These are phyloP conservation scores for Fomitopsis serialis DNA, from an alignment of 768 basidiomycete genomes.

Conservation along the genomic window DNA sequence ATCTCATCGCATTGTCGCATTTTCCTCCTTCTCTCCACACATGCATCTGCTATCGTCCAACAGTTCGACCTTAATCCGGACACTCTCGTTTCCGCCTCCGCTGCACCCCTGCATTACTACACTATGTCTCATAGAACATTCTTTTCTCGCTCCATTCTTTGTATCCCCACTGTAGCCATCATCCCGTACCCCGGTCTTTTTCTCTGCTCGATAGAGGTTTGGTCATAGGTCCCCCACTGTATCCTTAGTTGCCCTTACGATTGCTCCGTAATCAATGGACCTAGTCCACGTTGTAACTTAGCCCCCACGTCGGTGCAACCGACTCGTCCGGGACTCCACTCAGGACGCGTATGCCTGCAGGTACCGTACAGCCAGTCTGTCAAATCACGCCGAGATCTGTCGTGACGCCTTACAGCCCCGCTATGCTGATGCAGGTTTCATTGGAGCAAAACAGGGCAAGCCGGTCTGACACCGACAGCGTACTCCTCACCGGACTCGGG, in stretches of 20 bases:
- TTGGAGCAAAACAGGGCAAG: too few relatives aligned
- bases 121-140: slow-evolving; percentile 1
- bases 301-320: too few relatives aligned
- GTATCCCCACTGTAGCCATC: slow-evolving; percentile 1
- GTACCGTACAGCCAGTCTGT: too few relatives aligned
- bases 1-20: neutral
- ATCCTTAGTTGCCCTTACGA: slow-evolving; percentile 9
- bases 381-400: too few relatives aligned
- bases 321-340: too few relatives aligned
- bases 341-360: too few relatives aligned
- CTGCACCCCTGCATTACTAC: neutral
- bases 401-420: too few relatives aligned
- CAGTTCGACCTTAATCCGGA: neutral
- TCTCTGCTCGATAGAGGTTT: neutral
- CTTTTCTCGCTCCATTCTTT: neutral
- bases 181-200: neutral
- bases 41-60: neutral
- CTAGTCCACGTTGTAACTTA: neutral
- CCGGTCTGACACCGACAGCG: too few relatives aligned
- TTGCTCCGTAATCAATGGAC: neutral
- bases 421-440: too few relatives aligned
- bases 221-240: slow-evolving; percentile 8
- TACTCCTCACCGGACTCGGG: too few relatives aligned
- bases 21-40: neutral
- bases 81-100: neutral